Conservation (phyloP, 371 early-diverging fungal genomes). For the Choanephora cucurbitarum region DNA sequence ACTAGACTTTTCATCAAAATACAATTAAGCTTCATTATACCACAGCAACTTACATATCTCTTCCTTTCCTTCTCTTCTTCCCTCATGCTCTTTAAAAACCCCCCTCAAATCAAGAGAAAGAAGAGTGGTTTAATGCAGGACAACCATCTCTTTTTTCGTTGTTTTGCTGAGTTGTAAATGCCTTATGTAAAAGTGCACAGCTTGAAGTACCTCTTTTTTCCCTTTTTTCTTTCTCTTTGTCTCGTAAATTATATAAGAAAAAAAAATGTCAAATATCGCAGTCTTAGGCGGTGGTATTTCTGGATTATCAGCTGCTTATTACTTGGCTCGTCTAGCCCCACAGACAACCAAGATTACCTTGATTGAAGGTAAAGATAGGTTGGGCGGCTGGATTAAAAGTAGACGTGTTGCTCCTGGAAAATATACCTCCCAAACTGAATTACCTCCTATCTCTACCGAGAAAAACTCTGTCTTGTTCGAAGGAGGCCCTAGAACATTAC, state of each 20-base stretch:
- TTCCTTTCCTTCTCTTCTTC: no score
- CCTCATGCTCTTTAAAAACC: no score
- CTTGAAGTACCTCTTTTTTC: not conserved
- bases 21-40: no score
- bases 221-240: constrained; percentile 5
- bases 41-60: no score
- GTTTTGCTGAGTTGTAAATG: not conserved
- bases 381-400: constrained; percentile 90
- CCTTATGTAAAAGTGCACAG: not conserved
- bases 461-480: constrained; percentile 67
- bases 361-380: constrained; percentile 71
- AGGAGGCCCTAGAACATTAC: constrained; percentile 85
- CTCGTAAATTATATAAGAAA: no score
- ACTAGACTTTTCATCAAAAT: no score
- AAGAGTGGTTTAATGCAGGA: not conserved
- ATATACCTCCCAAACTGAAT: constrained; percentile 5
- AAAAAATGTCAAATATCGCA: constrained; percentile 32
- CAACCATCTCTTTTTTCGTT: no score
- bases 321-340: constrained; percentile 66
- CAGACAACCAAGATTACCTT: constrained; percentile 59
- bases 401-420: constrained; percentile 42
- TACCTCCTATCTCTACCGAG: constrained; percentile 6
- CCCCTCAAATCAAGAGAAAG: not conserved
- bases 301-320: constrained; percentile 87
- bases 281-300: constrained; percentile 94